These are phyloP conservation scores for Fusarium continuum DNA, from an alignment of 2,329 filamentous ascomycete species.

Conservation along the genomic window DNA sequence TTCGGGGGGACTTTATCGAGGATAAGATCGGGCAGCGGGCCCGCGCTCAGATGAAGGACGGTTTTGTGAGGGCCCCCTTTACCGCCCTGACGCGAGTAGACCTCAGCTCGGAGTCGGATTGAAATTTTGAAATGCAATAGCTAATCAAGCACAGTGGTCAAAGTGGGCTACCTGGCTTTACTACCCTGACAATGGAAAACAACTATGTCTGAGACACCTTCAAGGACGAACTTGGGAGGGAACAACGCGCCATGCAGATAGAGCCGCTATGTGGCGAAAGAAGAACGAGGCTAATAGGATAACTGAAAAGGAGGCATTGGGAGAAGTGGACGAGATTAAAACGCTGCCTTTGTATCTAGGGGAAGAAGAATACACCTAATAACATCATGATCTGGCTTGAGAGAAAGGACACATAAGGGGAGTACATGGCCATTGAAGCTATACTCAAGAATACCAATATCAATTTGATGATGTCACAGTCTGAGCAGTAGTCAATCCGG, in stretches of 20 bases:
- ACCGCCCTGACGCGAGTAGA: too few species aligned
- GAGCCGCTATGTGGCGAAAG: conserved; percentile 31
- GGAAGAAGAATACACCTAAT: background rate
- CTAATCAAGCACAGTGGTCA: conserved; percentile 49
- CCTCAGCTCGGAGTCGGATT: rapidly evolving
- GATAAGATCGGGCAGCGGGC: conserved; percentile 65
- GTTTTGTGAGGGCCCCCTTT: conserved; percentile 37
- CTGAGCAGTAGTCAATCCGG: too few species aligned
- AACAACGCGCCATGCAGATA: conserved; percentile 26
- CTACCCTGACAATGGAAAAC: conserved; percentile 57
- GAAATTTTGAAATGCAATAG: rapidly evolving
- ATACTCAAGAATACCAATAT: background rate
- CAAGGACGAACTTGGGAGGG: conserved; percentile 62
- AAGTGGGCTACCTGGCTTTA: conserved; percentile 67
- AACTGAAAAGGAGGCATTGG: background rate
- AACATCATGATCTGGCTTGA: background rate
- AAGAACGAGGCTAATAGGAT: conserved; percentile 1
- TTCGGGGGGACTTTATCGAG: conserved; percentile 64
- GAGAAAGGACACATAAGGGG: background rate
- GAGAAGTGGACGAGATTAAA: background rate
- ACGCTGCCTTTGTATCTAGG: background rate
- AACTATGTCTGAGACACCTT: conserved; percentile 59
- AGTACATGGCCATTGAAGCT: background rate
- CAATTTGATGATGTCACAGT: too few species aligned
- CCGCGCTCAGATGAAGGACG: conserved; percentile 65